A percentile compares a stretch with the other conserved stretches of the same genome.
phyloP scores from a whole-genome alignment of 768 basidiomycete genomes.

The Pleurotus sapidus region DNA sequence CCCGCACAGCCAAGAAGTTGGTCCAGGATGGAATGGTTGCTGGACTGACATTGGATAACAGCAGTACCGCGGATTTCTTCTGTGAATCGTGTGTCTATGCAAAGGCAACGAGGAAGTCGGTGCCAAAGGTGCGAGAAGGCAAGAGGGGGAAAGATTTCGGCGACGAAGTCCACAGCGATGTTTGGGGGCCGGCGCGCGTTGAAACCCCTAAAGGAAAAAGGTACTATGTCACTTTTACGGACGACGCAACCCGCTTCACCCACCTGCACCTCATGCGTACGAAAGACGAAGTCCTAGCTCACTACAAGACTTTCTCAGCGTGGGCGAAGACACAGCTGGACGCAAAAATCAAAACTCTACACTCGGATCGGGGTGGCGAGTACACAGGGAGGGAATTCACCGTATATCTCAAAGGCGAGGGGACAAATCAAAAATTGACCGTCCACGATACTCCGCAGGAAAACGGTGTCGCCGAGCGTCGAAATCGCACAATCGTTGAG shows the following conservation, averaged over 20 bases:
- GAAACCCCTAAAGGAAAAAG: conserved; percentile 17
- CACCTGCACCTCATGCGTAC: conserved; percentile 23
- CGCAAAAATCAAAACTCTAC: conserved; percentile 26
- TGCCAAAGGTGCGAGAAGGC: conserved; percentile 26
- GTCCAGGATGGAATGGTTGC: too few species aligned
- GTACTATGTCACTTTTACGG: conserved; percentile 36
- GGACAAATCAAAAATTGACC: conserved; percentile 35
- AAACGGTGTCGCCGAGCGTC: conserved; percentile 41
- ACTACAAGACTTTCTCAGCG: conserved; percentile 30
- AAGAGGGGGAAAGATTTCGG: conserved; percentile 26
- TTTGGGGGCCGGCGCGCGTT: conserved; percentile 42
- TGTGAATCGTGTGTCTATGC: conserved; percentile 44
- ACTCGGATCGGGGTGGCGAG: conserved; percentile 41
- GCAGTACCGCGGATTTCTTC: too few species aligned
- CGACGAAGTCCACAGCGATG: conserved; percentile 33
- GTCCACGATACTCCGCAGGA: conserved; percentile 39
- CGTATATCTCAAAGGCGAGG: conserved; percentile 24
- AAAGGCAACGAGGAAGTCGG: conserved; percentile 32
- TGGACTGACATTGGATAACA: too few species aligned
- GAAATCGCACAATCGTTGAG: conserved; percentile 34
- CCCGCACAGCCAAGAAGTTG: conserved; percentile 12
- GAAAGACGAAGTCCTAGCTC: conserved; percentile 27
- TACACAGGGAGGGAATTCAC: conserved; percentile 33
- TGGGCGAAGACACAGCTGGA: conserved; percentile 27
- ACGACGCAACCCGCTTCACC: conserved; percentile 26